Evolutionary conservation across 2,329 filamentous ascomycete genomes (phyloP).

Genomic region (Exophiala sideris): DNA sequence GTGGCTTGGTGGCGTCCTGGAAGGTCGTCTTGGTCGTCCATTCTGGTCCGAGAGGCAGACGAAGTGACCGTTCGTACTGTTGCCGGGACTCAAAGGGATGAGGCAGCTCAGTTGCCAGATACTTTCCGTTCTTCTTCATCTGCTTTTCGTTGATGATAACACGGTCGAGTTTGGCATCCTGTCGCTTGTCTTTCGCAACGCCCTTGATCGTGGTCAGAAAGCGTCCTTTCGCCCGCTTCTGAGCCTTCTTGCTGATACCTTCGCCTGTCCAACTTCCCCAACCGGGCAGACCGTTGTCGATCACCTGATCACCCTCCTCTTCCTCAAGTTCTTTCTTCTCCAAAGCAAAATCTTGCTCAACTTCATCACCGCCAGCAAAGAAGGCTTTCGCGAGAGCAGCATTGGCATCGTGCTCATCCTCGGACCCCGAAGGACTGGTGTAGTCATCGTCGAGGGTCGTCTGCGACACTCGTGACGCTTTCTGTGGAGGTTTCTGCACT

Average conservation of each 20-base stretch:
- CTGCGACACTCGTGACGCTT: conserved; percentile 24
- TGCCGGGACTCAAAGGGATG: conserved; percentile 83
- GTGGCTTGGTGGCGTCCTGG: conserved; percentile 83
- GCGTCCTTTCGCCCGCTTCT: conserved; percentile 52
- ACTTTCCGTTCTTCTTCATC: conserved; percentile 86
- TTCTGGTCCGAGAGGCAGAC: conserved; percentile 85
- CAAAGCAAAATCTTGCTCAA: conserved; percentile 71
- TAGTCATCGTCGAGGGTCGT: conserved; percentile 15
- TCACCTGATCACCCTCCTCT: conserved; percentile 77
- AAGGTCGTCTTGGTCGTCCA: conserved; percentile 97
- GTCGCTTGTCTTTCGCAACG: conserved; percentile 70
- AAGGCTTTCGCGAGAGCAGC: conserved; percentile 71
- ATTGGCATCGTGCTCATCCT: conserved; percentile 46
- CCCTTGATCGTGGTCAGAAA: conserved; percentile 56
- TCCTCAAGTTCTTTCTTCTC: conserved; percentile 71
- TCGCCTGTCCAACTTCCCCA: conserved; percentile 93
- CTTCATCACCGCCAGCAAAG: conserved; percentile 66
- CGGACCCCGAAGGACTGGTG: conserved; percentile 26
- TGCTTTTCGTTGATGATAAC: conserved; percentile 93
- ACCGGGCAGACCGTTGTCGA: conserved; percentile 82
- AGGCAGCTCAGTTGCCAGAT: conserved; percentile 77
- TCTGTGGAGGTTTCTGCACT: conserved; percentile 5
- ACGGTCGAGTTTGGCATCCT: conserved; percentile 75
- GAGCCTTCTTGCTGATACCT: conserved; percentile 68
- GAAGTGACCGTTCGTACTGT: conserved; percentile 67